These are phyloP conservation scores for Pichia sp. DNA, from an alignment of 1,139 yeast species.

Conservation along the genomic window DNA sequence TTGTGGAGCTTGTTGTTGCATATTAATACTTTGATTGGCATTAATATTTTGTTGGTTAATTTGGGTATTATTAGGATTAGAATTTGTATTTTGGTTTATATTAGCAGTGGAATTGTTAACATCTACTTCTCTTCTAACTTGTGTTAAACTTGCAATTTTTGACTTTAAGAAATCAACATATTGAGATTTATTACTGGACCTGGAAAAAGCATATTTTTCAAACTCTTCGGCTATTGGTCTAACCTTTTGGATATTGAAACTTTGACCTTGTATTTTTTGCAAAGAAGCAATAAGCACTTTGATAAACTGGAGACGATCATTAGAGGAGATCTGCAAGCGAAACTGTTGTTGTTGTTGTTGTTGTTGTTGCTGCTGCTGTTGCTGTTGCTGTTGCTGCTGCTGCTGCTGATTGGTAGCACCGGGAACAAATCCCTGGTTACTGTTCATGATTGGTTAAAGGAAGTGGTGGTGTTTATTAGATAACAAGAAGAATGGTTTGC, in stretches of 20 bases:
- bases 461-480: no score
- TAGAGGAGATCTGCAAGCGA: conserved; percentile 19
- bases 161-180: conserved; percentile 27
- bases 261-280: conserved; percentile 29
- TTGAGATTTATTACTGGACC: conserved; percentile 26
- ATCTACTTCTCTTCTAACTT: conserved; percentile 18
- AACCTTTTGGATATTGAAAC: conserved; percentile 23
- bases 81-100: no score
- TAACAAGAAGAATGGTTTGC: no score
- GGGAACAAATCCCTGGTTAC: no score
- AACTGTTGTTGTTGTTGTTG: conserved; percentile 9
- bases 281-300: conserved; percentile 26
- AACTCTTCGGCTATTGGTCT: conserved; percentile 30
- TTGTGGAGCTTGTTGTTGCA: neutral
- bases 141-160: conserved; percentile 27
- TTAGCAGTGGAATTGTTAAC: neutral
- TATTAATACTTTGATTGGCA: neutral
- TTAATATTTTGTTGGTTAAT: neutral
- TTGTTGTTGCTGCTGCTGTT: no score
- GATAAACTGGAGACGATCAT: conserved; percentile 28
- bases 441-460: no score
- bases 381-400: conserved; percentile 8
- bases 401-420: conserved; percentile 14
- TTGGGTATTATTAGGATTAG: neutral
- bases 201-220: conserved; percentile 28